These are phyloP conservation scores for Podosphaera aphanis DNA, from an alignment of 2,329 filamentous ascomycete species.

Conservation along the genomic window DNA sequence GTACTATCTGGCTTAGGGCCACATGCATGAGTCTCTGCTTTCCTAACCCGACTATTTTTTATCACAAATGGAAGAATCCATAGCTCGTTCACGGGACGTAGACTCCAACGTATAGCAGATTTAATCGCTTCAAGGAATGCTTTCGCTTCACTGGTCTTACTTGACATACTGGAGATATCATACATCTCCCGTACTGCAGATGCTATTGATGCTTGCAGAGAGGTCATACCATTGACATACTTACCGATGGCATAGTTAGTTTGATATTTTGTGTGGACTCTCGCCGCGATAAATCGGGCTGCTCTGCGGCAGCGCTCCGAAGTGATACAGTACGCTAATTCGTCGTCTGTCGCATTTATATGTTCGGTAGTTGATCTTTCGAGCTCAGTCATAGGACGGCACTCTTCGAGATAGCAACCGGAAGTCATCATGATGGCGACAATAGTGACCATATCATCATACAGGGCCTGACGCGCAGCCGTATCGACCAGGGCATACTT, in stretches of 20 bases:
- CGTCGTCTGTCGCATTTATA: no score
- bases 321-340: no score
- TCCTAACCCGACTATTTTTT: neutral
- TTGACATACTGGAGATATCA: neutral
- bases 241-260: neutral
- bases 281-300: neutral
- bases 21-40: neutral
- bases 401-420: no score
- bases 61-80: neutral
- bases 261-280: neutral
- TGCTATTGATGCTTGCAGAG: neutral
- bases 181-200: neutral
- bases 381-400: no score
- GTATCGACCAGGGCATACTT: no score
- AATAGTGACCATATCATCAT: no score
- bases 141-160: neutral
- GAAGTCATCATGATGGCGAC: no score
- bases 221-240: no score
- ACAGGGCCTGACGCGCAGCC: no score
- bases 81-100: neutral
- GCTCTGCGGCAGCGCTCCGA: neutral
- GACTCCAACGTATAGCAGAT: neutral
- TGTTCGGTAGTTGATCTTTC: no score
- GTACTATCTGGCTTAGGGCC: neutral
- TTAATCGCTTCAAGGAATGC: neutral